Evolutionary conservation across 768 basidiomycete species (phyloP).

Genomic region (Termitomyces sp.): DNA sequence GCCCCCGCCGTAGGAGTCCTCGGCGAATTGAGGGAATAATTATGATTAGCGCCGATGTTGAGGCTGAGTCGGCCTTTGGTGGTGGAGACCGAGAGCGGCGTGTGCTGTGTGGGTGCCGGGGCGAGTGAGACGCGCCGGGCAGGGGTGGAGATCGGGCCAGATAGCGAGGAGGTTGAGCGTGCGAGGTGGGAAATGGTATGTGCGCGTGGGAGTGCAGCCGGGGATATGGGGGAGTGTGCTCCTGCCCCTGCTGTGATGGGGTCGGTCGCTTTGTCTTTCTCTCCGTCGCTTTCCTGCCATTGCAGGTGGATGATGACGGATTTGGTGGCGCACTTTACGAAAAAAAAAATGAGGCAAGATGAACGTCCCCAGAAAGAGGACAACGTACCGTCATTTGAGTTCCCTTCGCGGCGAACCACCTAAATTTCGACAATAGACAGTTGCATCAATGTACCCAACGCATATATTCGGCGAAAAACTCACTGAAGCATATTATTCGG

Average conservation of each 20-base stretch:
- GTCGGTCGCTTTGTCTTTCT: slow-evolving; percentile 12
- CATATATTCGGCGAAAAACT: not conserved
- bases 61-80: slow-evolving; percentile 37
- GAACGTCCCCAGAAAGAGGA: not conserved
- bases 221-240: slow-evolving; percentile 15
- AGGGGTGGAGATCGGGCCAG: slow-evolving; percentile 26
- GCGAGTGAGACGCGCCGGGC: slow-evolving; percentile 31
- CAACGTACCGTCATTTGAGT: slow-evolving; percentile 77
- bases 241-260: slow-evolving; percentile 10
- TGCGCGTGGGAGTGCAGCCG: slow-evolving; percentile 26
- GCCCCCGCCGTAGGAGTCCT: not conserved
- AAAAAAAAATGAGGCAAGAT: not conserved
- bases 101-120: slow-evolving; percentile 10
- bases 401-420: slow-evolving; percentile 77
- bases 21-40: not conserved
- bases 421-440: slow-evolving; percentile 13
- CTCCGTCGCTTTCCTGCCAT: slow-evolving; percentile 69
- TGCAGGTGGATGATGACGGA: slow-evolving; percentile 80
- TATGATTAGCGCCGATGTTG: slow-evolving; percentile 26
- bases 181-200: slow-evolving; percentile 48
- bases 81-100: slow-evolving; percentile 5
- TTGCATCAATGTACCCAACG: not conserved
- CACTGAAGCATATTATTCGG: slow-evolving; percentile 87
- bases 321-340: slow-evolving; percentile 75
- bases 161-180: slow-evolving; percentile 45